Evolutionary conservation across 805 yeast genomes (phyloP), one percentile per base, ranked within the genome.

Genomic region (Candida maesae): DNA sequence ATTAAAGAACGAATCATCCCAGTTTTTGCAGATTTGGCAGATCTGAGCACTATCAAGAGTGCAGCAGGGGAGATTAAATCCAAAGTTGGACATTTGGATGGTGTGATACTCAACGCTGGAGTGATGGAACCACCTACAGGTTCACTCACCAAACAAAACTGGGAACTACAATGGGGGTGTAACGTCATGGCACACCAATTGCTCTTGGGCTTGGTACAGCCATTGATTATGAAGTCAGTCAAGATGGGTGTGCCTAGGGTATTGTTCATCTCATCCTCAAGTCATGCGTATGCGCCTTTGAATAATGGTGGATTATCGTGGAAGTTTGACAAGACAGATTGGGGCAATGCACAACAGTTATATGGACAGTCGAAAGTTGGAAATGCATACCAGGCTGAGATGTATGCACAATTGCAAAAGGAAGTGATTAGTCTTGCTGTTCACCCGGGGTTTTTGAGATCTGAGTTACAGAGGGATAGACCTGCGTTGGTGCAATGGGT

Each of bases 161-260:
- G 59, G 41, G 79, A 75, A 37, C 41, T 60, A 30, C 73, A 69
- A 38, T 55, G 72, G 30, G 79, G 76, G 7, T 66, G 69, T 15
- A 76, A 75, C 52, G 65, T 53, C 15, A 47, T 76, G 13, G 79
- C 72, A 2, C 72, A 74, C 20, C 70, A 64, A 39, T 51, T 72
- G 15, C 55, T 75, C 17, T 67, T 72, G 45, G 62, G 63, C 40
- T 51, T 61, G 18, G 50, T 72, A 33, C 60, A 59, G 19, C 71
- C 71, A 6, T 44, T 70, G 5, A 44, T 75, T n/a, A 42, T 61
- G 17, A 49, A 60, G 20, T 57, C 72, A 2, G 61, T 11, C 6
- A 6, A 19, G 6, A n/a, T 8, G 4, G 26, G 26, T 2, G 44
- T 55, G 1, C 60, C 69, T 7, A 59, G 79, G 35, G 59, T 74